phyloP scores from a whole-genome alignment of 2,329 filamentous ascomycete genomes.

The Salinomyces thailandicus region DNA sequence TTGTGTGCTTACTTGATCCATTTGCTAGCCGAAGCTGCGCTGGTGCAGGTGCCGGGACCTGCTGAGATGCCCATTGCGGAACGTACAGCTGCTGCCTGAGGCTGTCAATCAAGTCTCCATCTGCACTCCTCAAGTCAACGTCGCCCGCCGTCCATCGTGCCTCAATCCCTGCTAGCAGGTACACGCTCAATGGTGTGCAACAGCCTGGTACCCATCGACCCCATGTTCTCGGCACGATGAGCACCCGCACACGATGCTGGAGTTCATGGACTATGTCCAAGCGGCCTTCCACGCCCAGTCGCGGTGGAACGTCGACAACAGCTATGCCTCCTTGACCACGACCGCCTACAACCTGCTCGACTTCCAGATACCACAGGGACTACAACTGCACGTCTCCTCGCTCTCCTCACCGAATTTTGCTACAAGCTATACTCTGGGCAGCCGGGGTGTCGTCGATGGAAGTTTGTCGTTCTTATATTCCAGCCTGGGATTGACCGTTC shows the following conservation, averaged over 20 bases:
- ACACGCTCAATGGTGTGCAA: too few relatives aligned
- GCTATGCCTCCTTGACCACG: constrained; percentile 74
- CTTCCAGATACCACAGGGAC: constrained; percentile 73
- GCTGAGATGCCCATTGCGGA: too few relatives aligned
- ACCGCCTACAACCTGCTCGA: constrained; percentile 78
- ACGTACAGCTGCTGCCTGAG: too few relatives aligned
- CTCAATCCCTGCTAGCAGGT: too few relatives aligned
- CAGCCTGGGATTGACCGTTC: constrained; percentile 61
- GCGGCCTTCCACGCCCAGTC: constrained; percentile 79
- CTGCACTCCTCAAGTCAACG: too few relatives aligned
- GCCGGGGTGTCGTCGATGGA: constrained; percentile 82
- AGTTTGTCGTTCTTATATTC: constrained; percentile 97
- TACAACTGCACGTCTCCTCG: constrained; percentile 80
- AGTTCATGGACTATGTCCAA: constrained; percentile 97
- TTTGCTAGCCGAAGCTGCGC: too few relatives aligned
- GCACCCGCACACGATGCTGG: constrained; percentile 53
- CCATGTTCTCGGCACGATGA: constrained; percentile 6
- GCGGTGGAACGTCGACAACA: constrained; percentile 84
- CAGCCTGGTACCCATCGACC: too few relatives aligned
- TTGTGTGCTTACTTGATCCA: too few relatives aligned
- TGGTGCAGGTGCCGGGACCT: too few relatives aligned
- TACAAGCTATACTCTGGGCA: constrained; percentile 84
- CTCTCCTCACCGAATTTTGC: constrained; percentile 88
- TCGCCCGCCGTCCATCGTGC: too few relatives aligned
- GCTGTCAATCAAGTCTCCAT: too few relatives aligned